phyloP scores from a whole-genome alignment of 495 filamentous ascomycete species.

The Aspergillus baeticus region DNA sequence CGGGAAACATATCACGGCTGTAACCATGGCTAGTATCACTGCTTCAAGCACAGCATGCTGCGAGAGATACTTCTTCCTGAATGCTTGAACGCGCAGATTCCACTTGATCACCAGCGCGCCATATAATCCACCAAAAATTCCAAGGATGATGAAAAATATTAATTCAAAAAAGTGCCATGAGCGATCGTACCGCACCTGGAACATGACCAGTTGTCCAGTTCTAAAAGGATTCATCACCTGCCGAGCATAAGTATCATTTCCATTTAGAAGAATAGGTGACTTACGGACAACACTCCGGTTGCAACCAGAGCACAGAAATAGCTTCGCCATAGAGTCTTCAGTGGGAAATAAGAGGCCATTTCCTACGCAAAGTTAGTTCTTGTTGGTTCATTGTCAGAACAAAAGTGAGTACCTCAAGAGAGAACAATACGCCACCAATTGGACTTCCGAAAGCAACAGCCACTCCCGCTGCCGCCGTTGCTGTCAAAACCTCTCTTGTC shows the following conservation, averaged over 20 bases:
- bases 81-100: conserved; percentile 88
- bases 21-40: conserved; percentile 75
- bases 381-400: neutral
- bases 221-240: conserved; percentile 93
- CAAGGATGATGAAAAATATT: conserved; percentile 87
- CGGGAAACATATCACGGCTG: conserved; percentile 90
- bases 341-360: conserved; percentile 96
- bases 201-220: conserved; percentile 99
- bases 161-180: conserved; percentile 98
- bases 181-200: conserved; percentile 94
- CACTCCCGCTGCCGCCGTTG: conserved; percentile 91
- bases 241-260: conserved; percentile 14
- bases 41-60: conserved; percentile 88
- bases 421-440: conserved; percentile 95
- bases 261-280: conserved; percentile 17
- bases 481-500: conserved; percentile 91
- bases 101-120: conserved; percentile 98
- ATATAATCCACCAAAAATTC: conserved; percentile 92
- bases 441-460: conserved; percentile 97
- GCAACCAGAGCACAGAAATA: conserved; percentile 98
- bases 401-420: conserved; percentile 64
- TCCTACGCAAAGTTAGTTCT: conserved; percentile 48
- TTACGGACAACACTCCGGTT: conserved; percentile 81
- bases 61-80: conserved; percentile 89
- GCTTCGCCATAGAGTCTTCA: conserved; percentile 97